Conservation (phyloP, 345 rosid genomes). For the Syzygium jambos region DNA sequence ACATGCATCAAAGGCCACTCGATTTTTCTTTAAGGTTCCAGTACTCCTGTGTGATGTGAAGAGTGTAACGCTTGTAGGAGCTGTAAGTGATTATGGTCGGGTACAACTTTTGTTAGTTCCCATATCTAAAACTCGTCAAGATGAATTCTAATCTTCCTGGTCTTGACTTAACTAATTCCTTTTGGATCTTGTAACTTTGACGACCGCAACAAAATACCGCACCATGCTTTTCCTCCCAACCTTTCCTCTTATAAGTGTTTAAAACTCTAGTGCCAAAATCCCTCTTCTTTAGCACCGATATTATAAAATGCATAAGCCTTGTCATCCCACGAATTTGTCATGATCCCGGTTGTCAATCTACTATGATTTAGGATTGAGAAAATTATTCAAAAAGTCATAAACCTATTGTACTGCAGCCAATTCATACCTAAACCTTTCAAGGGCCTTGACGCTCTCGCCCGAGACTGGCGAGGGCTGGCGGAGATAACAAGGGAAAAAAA, state of each 20-base stretch:
- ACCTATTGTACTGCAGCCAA: fast-evolving
- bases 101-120: neutral
- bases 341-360: neutral
- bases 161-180: neutral
- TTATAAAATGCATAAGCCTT: neutral
- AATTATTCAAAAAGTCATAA: neutral
- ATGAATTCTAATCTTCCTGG: neutral
- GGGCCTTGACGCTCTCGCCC: too few species aligned
- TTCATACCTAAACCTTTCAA: neutral
- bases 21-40: neutral
- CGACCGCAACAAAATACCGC: neutral
- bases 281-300: neutral
- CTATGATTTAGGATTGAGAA: neutral
- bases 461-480: too few species aligned
- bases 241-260: neutral
- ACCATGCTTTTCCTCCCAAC: neutral
- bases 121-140: neutral
- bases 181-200: neutral
- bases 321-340: neutral
- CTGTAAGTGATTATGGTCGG: neutral
- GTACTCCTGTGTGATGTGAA: neutral
- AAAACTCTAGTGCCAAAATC: neutral
- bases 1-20: neutral
- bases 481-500: too few species aligned
- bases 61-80: neutral